Percentiles rank a stretch among this genome's conserved stretches.
phyloP scores from a whole-genome alignment of 768 basidiomycete species.

The Kwoniella sp. region DNA sequence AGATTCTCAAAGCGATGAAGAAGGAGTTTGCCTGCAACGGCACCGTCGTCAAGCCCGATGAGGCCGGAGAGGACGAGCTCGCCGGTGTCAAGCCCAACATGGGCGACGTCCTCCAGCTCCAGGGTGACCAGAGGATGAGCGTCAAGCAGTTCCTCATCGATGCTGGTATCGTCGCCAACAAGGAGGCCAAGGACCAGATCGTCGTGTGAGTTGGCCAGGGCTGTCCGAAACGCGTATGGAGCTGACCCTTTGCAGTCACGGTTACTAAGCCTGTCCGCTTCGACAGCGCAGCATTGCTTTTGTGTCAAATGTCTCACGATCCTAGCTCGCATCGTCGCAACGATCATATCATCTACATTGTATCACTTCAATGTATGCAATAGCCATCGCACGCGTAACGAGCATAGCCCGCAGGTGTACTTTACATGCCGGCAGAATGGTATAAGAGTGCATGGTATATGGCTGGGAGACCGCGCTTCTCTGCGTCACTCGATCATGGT shows the following conservation, averaged over 20 bases:
- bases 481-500: too few species aligned
- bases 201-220: slow-evolving; percentile 37
- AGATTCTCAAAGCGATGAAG: slow-evolving; percentile 97
- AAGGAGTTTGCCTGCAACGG: slow-evolving; percentile 99
- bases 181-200: slow-evolving; percentile 51
- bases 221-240: neutral
- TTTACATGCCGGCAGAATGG: too few species aligned
- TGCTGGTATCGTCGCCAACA: slow-evolving; percentile 47
- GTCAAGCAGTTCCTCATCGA: slow-evolving; percentile 81
- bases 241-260: slow-evolving; percentile 28
- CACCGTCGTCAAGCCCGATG: slow-evolving; percentile 64
- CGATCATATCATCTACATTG: too few species aligned
- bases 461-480: too few species aligned
- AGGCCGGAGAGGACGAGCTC: slow-evolving; percentile 38
- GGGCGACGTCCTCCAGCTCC: slow-evolving; percentile 96
- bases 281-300: too few species aligned
- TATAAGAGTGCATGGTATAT: too few species aligned
- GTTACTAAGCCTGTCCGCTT: slow-evolving; percentile 36
- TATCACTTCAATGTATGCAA: too few species aligned
- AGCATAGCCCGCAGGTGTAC: too few species aligned
- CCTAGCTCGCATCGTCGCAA: too few species aligned
- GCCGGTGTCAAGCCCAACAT: slow-evolving; percentile 63
- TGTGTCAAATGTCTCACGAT: too few species aligned
- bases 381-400: too few species aligned
- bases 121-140: slow-evolving; percentile 93